Evolutionary conservation across 2,329 filamentous ascomycete species (phyloP), one percentile per base, ranked within the genome.

Genomic region (Colletotrichum tamarilloi): DNA sequence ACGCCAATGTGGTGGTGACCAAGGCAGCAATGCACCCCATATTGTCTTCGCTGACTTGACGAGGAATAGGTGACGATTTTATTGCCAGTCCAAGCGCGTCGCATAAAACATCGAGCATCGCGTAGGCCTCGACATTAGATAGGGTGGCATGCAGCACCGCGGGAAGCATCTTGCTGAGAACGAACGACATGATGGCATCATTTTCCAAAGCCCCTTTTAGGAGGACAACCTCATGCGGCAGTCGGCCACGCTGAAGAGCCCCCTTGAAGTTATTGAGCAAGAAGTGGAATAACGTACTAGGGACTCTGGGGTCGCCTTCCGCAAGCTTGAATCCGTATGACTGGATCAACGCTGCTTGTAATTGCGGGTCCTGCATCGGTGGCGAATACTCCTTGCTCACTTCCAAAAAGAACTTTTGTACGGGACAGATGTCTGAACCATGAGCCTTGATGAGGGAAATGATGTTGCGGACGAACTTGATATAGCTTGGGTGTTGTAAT

Each of bases 231-330:
- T 90, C 87, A 6, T 86, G 83, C 6, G 77, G 77, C n/a, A 90
- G 81, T 63, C 83, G 85, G 68, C 85, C 82, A 69, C 87, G 87
- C 56, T 84, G 84, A 3, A 91, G 78, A 0, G 88, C 87, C 65
- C 87, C 81, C 77, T 90, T 90, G 78, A 90, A 89, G 78, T 87
- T 90, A 75, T 88, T 88, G 77, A 86, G 87, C 2, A 91, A 82
- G 70, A 89, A 88, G 78, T 87, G 87, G 77, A 91, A 91, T 4
- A 91, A 83, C 66, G 86, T 85, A 22, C 86, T 83, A 6, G 80
- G 80, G 4, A 85, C 86, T 35, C 83, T 84, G 2, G 79, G 76
- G 67, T 90, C 89, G 1, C 85, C 86, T 73, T 91, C 89, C 52
- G 83, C 82, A 19, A 91, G 80, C 53, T 87, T 85, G 38, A 91